Evolutionary conservation across 208 protist genomes (phyloP).

Genomic region (Cochliopodium minus): DNA sequence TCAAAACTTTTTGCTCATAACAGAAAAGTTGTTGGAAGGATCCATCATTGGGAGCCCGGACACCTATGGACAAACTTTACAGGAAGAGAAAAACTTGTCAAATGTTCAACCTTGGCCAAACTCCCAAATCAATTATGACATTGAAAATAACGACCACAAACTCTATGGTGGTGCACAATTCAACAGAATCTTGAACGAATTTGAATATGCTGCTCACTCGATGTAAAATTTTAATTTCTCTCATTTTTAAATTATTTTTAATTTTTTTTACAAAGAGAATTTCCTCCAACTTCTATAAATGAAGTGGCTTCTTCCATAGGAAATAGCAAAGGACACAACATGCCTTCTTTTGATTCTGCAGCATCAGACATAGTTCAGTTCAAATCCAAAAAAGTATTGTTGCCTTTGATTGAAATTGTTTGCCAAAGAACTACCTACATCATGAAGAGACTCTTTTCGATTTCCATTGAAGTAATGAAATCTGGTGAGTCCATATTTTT

Average conservation of each 20-base stretch:
- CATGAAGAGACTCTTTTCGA: conserved; percentile 26
- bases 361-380: conserved; percentile 20
- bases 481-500: too few species aligned
- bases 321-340: conserved; percentile 26
- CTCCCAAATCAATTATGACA: conserved; percentile 21
- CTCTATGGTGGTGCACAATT: conserved; percentile 36
- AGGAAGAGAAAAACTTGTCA: conserved; percentile 19
- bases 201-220: conserved; percentile 34
- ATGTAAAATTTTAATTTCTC: too few species aligned
- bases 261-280: too few species aligned
- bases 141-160: conserved; percentile 27
- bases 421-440: conserved; percentile 22
- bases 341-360: conserved; percentile 25
- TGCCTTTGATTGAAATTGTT: conserved; percentile 29
- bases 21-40: too few species aligned
- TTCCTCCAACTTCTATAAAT: conserved; percentile 29
- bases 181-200: conserved; percentile 32
- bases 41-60: too few species aligned
- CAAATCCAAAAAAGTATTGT: conserved; percentile 14
- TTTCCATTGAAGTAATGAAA: conserved; percentile 3
- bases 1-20: too few species aligned
- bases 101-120: conserved; percentile 21
- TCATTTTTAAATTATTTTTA: too few species aligned
- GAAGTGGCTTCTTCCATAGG: conserved; percentile 36
- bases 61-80: conserved; percentile 28